These are phyloP conservation scores for Polytrichum formosum DNA, from an alignment of 225 moss, liverwort and hornwort species.

Conservation along the genomic window DNA sequence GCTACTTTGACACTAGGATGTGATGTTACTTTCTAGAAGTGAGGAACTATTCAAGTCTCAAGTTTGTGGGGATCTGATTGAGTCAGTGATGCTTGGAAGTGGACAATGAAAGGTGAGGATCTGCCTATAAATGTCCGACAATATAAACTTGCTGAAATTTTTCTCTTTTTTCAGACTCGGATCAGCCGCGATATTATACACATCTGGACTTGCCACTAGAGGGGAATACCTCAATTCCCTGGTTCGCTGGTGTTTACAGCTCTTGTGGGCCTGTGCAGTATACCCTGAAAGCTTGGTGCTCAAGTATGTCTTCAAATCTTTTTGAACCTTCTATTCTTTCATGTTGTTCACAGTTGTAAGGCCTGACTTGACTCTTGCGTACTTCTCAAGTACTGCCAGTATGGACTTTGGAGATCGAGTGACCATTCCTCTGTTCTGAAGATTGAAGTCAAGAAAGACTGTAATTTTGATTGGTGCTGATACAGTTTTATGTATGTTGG, in stretches of 20 bases:
- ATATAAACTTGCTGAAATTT: neutral
- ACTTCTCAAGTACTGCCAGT: too few species aligned
- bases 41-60: too few species aligned
- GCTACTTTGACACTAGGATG: too few species aligned
- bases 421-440: too few species aligned
- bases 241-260: slow-evolving; percentile 39
- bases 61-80: too few species aligned
- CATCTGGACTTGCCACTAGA: slow-evolving; percentile 41
- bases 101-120: too few species aligned
- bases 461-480: too few species aligned
- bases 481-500: neutral
- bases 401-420: too few species aligned
- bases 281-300: slow-evolving; percentile 45
- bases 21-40: too few species aligned
- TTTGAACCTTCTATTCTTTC: neutral
- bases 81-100: too few species aligned
- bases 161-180: neutral
- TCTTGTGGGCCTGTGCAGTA: slow-evolving; percentile 42
- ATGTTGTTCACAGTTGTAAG: neutral
- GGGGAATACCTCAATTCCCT: slow-evolving; percentile 22
- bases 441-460: too few species aligned
- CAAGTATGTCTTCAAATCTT: slow-evolving; percentile 24
- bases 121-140: neutral
- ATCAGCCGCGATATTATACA: slow-evolving; percentile 8
- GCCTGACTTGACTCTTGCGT: neutral